Evolutionary conservation across 2,329 filamentous ascomycete genomes (phyloP).

Genomic region (Byssochlamys sp.): DNA sequence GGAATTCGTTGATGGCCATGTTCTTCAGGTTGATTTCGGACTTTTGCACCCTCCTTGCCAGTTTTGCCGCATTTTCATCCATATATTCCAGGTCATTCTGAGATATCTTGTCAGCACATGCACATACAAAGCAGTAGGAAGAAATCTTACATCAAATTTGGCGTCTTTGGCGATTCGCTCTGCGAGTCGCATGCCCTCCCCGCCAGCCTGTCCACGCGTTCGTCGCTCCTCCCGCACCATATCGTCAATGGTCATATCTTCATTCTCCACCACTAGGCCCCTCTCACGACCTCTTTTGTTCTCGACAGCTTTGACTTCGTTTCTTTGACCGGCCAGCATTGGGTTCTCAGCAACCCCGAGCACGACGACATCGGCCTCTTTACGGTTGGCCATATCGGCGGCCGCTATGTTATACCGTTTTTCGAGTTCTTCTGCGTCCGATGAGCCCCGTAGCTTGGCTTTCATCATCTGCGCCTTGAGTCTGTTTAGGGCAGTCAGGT

Average conservation of each 20-base stretch:
- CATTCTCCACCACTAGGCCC: slow-evolving; percentile 77
- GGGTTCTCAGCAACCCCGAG: slow-evolving; percentile 82
- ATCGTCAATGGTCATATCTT: slow-evolving; percentile 91
- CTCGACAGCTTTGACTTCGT: slow-evolving; percentile 67
- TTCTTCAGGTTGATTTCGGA: slow-evolving; percentile 82
- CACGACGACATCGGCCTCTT: slow-evolving; percentile 61
- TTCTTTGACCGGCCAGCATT: slow-evolving; percentile 64
- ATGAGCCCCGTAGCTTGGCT: slow-evolving; percentile 70
- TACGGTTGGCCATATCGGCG: slow-evolving; percentile 49
- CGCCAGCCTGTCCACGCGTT: slow-evolving; percentile 65
- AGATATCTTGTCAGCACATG: slow-evolving; percentile 9
- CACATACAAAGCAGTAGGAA: neutral
- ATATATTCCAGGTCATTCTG: slow-evolving; percentile 85
- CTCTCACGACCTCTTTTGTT: slow-evolving; percentile 76
- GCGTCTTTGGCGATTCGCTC: slow-evolving; percentile 88
- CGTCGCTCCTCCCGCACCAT: slow-evolving; percentile 93
- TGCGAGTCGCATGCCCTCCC: slow-evolving; percentile 72
- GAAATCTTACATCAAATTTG: slow-evolving; percentile 59
- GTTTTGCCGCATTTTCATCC: slow-evolving; percentile 87
- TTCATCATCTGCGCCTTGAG: slow-evolving; percentile 93
- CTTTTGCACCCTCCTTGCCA: slow-evolving; percentile 78
- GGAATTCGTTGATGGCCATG: slow-evolving; percentile 75
- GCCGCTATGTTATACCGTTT: slow-evolving; percentile 71
- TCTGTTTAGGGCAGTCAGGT: slow-evolving; percentile 74
- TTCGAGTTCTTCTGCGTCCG: slow-evolving; percentile 68